Evolutionary conservation across 2,329 filamentous ascomycete genomes (phyloP).

Genomic region (Neoscytalidium dimidiatum): DNA sequence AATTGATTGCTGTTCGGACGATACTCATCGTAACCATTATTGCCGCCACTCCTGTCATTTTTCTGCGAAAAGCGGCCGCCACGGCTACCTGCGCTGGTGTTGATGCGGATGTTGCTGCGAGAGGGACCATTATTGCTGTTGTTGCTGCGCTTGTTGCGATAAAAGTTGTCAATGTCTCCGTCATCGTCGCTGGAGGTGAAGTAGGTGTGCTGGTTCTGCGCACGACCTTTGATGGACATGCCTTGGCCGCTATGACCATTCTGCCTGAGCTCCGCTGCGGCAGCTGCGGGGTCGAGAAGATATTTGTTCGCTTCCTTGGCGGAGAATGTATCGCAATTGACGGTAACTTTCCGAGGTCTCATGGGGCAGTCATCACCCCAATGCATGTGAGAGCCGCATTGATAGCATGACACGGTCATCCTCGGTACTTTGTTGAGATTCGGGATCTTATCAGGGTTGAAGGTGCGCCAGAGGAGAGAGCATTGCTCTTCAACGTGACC

Average conservation of each 20-base stretch:
- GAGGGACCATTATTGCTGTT: neutral
- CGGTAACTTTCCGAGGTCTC: neutral
- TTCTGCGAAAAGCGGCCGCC: conserved; percentile 7
- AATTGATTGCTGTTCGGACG: neutral
- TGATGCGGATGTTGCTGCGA: conserved; percentile 18
- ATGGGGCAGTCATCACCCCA: conserved; percentile 58
- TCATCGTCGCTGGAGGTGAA: conserved; percentile 12
- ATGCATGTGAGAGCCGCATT: conserved; percentile 57
- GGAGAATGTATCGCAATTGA: conserved; percentile 19
- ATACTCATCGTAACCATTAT: neutral
- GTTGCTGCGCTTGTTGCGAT: conserved; percentile 9
- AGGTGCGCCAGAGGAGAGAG: conserved; percentile 62
- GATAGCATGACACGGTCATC: conserved; percentile 58
- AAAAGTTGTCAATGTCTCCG: conserved; percentile 14
- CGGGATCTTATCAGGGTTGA: conserved; percentile 36
- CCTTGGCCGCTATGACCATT: conserved; percentile 11
- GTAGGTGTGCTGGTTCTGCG: conserved; percentile 13
- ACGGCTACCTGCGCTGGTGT: neutral
- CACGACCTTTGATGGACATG: conserved; percentile 22
- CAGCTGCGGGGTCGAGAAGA: conserved; percentile 15
- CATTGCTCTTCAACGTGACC: conserved; percentile 64
- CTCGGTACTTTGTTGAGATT: conserved; percentile 50
- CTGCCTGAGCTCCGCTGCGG: neutral
- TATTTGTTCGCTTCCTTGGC: conserved; percentile 21
- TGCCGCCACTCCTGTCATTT: neutral